A percentile compares a stretch with the other conserved stretches of the same genome.
Conservation (phyloP, 495 filamentous ascomycete genomes). For the Aspergillus bridgeri region DNA sequence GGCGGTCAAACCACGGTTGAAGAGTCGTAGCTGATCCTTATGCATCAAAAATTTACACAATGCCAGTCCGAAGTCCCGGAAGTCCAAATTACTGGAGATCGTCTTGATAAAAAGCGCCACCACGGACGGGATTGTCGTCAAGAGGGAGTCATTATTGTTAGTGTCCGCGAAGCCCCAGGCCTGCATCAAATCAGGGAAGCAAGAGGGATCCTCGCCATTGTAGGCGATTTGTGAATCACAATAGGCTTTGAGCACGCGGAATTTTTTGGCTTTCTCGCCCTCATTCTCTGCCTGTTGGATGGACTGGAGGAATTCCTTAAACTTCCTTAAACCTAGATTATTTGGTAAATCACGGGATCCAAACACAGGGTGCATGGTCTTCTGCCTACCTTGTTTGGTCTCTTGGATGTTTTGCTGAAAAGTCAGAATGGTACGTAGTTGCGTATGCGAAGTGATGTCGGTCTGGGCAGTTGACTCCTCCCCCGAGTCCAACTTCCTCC, state of each 20-base stretch:
- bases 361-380: not conserved
- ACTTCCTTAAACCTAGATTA: conserved; percentile 61
- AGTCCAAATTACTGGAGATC: conserved; percentile 65
- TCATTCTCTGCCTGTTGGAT: conserved; percentile 54
- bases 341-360: not conserved
- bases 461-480: conserved; percentile 24
- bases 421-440: conserved; percentile 60
- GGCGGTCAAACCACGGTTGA: conserved; percentile 68
- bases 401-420: conserved; percentile 61
- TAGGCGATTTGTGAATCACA: conserved; percentile 62
- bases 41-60: conserved; percentile 72
- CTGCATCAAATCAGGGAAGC: conserved; percentile 70
- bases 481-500: conserved; percentile 39
- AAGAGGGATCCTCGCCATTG: conserved; percentile 50
- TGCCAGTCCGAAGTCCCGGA: conserved; percentile 64
- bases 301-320: conserved; percentile 71
- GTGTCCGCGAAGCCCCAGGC: conserved; percentile 73
- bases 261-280: conserved; percentile 45
- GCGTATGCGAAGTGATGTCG: conserved; percentile 54
- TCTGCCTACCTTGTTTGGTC: conserved; percentile 59
- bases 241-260: conserved; percentile 66
- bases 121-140: conserved; percentile 70
- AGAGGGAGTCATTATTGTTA: conserved; percentile 67
- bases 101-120: conserved; percentile 73
- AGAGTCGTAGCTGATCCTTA: conserved; percentile 65